These are phyloP conservation scores for Fusarium kyushuense DNA, from an alignment of 2,329 filamentous ascomycete species.

Conservation along the genomic window DNA sequence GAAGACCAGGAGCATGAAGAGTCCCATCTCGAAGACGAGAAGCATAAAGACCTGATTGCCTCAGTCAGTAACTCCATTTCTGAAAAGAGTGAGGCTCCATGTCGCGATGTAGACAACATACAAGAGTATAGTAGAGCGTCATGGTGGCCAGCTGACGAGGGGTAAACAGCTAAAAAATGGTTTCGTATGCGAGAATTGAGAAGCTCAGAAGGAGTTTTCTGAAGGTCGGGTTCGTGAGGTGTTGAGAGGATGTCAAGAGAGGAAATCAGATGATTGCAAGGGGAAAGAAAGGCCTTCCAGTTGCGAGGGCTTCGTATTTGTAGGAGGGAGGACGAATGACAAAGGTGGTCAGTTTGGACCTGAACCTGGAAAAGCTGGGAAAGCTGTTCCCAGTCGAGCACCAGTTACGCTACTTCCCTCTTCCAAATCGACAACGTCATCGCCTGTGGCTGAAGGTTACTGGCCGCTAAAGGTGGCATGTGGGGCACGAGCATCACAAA, in stretches of 20 bases:
- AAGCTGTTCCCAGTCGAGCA: conserved; percentile 40
- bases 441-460: conserved; percentile 49
- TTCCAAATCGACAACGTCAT: conserved; percentile 53
- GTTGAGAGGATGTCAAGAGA: neutral
- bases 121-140: conserved; percentile 70
- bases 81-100: neutral
- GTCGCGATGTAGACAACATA: conserved; percentile 49
- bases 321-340: conserved; percentile 32
- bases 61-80: conserved; percentile 35
- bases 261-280: conserved; percentile 1
- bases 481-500: conserved; percentile 18
- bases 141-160: conserved; percentile 56
- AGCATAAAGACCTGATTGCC: conserved; percentile 80
- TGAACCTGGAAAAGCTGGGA: conserved; percentile 39
- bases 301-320: conserved; percentile 37
- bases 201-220: conserved; percentile 24
- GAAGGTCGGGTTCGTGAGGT: neutral
- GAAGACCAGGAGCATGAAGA: conserved; percentile 84
- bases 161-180: conserved; percentile 32
- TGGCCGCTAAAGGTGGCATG: conserved; percentile 29
- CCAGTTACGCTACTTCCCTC: conserved; percentile 36
- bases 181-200: conserved; percentile 16
- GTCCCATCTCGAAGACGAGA: conserved; percentile 83
- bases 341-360: conserved; percentile 50
- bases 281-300: neutral